Percentiles rank a stretch among this genome's conserved stretches.
Conservation (phyloP, 83 land plant species). For the Diphasiastrum complanatum region DNA sequence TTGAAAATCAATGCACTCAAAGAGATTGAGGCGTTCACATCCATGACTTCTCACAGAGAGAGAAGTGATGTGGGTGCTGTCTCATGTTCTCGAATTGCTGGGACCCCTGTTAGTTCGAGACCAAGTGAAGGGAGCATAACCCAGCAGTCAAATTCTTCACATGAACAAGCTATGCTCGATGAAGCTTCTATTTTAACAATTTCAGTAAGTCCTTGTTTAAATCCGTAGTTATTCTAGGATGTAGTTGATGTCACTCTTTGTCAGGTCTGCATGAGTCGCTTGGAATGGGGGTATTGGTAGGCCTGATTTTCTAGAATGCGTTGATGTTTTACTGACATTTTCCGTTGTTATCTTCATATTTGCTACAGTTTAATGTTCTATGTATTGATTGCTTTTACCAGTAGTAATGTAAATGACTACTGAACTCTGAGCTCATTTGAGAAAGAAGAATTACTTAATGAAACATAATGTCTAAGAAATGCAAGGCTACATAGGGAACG, state of each 20-base stretch:
- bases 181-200: conserved; percentile 82
- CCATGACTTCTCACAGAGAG: conserved; percentile 33
- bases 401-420: no score
- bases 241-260: background rate
- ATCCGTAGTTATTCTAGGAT: background rate
- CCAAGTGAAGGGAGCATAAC: conserved; percentile 18
- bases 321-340: no score
- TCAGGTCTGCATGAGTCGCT: background rate
- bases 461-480: no score
- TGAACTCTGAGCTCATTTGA: no score
- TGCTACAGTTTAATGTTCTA: no score
- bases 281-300: no score
- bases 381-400: no score
- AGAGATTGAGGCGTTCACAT: conserved; percentile 39
- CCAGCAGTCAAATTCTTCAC: conserved; percentile 42
- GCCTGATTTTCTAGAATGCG: no score
- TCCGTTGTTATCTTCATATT: no score
- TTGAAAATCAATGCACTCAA: conserved; percentile 60
- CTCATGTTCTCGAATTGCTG: background rate
- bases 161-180: conserved; percentile 54
- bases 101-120: background rate
- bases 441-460: no score
- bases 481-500: no score
- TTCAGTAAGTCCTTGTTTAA: conserved; percentile 50
- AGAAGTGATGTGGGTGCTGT: conserved; percentile 32